These are phyloP conservation scores for Aspergillus piperis DNA, from an alignment of 2,329 filamentous ascomycete genomes.

Conservation along the genomic window DNA sequence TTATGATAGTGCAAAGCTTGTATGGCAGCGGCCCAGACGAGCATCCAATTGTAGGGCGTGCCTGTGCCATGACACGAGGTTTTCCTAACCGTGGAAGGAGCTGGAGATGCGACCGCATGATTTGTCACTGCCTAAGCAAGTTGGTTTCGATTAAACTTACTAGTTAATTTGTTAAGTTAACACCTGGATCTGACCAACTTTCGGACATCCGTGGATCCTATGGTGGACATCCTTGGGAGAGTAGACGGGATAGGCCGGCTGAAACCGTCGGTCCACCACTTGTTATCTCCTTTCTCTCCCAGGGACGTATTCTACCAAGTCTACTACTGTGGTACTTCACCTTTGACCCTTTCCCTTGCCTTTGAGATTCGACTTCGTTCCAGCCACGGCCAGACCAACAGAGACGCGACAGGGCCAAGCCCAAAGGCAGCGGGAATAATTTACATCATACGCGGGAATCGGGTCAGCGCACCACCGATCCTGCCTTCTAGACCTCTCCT, in stretches of 20 bases:
- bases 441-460: conserved; percentile 14
- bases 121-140: conserved; percentile 6
- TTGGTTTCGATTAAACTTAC: neutral
- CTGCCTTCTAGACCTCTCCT: conserved; percentile 13
- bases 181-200: conserved; percentile 1
- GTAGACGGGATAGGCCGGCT: conserved; percentile 16
- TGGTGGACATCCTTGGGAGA: conserved; percentile 18
- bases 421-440: conserved; percentile 5
- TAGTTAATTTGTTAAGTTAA: too few relatives aligned
- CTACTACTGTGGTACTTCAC: too few relatives aligned
- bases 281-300: conserved; percentile 6
- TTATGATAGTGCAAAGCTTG: conserved; percentile 7
- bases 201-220: conserved; percentile 11
- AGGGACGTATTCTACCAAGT: neutral
- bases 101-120: neutral
- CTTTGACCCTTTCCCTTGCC: neutral
- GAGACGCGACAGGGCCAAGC: neutral
- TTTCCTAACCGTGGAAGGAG: conserved; percentile 4
- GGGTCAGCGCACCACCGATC: conserved; percentile 11
- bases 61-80: conserved; percentile 8
- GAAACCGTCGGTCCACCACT: conserved; percentile 18
- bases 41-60: conserved; percentile 5
- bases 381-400: conserved; percentile 11
- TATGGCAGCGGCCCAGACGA: neutral
- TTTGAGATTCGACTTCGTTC: neutral